Evolutionary conservation across 108 stramenopile genomes (phyloP).

Genomic region (Chaetoceros tenuissimus): DNA sequence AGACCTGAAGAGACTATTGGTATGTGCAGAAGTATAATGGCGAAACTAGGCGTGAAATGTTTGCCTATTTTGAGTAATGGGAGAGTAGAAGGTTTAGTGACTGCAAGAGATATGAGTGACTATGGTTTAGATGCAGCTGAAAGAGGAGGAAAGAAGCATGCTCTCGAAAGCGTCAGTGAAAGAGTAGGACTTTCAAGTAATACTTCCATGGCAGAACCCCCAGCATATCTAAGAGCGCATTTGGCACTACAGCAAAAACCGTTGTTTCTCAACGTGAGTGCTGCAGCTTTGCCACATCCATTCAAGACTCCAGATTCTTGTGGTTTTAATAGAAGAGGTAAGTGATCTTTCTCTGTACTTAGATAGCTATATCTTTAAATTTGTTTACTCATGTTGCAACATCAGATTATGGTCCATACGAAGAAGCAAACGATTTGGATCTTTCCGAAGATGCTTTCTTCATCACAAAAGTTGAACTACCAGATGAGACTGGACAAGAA

Average conservation of each 20-base stretch:
- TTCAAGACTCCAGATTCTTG: conserved; percentile 77
- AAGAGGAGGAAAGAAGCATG: conserved; percentile 87
- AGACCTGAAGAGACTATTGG: conserved; percentile 79
- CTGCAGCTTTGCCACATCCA: conserved; percentile 87
- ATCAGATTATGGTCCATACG: conserved; percentile 56
- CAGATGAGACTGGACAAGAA: conserved; percentile 49
- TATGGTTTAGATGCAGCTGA: conserved; percentile 74
- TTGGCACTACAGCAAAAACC: conserved; percentile 58
- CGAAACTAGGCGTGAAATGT: conserved; percentile 81
- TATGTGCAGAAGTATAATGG: conserved; percentile 83
- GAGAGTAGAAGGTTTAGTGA: conserved; percentile 83
- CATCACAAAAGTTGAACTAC: conserved; percentile 35
- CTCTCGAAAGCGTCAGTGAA: conserved; percentile 75
- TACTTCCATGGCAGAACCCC: conserved; percentile 85
- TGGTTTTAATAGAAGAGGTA: conserved; percentile 55
- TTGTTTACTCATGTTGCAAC: not conserved
- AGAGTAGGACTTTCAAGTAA: conserved; percentile 78
- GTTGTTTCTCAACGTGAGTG: conserved; percentile 67
- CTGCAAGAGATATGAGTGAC: conserved; percentile 82
- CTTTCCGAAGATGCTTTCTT: conserved; percentile 90
- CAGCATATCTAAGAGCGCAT: conserved; percentile 49
- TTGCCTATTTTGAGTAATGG: conserved; percentile 79
- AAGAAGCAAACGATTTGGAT: conserved; percentile 46
- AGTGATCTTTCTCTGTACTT: conserved; percentile 6
- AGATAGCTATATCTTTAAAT: not conserved